These are phyloP conservation scores for Clarireedia monteithiana DNA, from an alignment of 2,329 filamentous ascomycete genomes.

Conservation along the genomic window DNA sequence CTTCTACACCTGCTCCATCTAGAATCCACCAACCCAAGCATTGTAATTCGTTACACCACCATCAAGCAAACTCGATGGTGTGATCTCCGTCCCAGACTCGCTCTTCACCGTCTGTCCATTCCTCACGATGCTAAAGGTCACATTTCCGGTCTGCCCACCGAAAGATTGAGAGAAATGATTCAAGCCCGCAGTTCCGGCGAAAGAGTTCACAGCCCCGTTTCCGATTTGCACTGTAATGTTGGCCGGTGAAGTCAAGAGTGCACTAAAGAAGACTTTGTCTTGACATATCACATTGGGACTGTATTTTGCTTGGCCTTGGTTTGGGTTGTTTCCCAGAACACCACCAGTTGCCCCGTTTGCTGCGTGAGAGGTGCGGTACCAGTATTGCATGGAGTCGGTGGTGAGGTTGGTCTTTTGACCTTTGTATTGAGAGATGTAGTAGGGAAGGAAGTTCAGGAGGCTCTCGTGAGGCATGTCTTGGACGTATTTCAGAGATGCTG, in stretches of 20 bases:
- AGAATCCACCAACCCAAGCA: constrained; percentile 24
- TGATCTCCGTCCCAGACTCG: constrained; percentile 23
- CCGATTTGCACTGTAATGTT: constrained; percentile 30
- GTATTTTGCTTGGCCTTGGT: constrained; percentile 15
- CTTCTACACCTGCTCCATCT: background rate
- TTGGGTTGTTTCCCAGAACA: constrained; percentile 28
- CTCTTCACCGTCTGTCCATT: constrained; percentile 17
- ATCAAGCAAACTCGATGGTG: constrained; percentile 11
- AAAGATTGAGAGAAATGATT: constrained; percentile 27
- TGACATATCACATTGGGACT: constrained; percentile 28
- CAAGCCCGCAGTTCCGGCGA: constrained; percentile 14
- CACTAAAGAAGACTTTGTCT: constrained; percentile 25
- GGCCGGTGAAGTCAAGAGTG: constrained; percentile 24
- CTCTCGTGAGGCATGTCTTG: constrained; percentile 41
- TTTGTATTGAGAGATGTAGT: constrained; percentile 44
- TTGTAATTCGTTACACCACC: constrained; percentile 24
- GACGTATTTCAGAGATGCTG: constrained; percentile 39
- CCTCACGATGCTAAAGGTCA: constrained; percentile 25
- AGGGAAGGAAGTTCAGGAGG: constrained; percentile 42
- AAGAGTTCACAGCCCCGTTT: constrained; percentile 11
- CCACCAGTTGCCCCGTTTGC: constrained; percentile 28
- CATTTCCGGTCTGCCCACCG: constrained; percentile 27
- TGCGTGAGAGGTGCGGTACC: constrained; percentile 35
- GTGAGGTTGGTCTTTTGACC: constrained; percentile 27
- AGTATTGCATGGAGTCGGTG: constrained; percentile 33